Percentiles rank a stretch among this genome's conserved stretches.
These are phyloP conservation scores for Pterocarpus santalinus DNA, from an alignment of 306 rosid species.

Conservation along the genomic window DNA sequence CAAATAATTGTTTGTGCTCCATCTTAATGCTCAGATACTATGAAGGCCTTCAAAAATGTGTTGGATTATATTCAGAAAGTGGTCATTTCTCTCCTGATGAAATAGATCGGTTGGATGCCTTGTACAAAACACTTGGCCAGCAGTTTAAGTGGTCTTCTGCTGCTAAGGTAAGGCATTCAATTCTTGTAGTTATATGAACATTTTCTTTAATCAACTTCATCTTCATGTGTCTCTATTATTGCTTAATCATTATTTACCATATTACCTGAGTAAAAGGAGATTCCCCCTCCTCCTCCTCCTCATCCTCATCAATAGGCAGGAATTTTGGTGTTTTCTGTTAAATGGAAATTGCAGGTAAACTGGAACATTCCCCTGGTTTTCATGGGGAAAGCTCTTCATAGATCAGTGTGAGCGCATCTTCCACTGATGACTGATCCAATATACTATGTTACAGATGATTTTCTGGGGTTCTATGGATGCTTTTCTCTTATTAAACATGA, in stretches of 20 bases:
- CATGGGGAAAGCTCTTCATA: not conserved
- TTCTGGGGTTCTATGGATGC: not conserved
- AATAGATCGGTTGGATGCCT: constrained; percentile 70
- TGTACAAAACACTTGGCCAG: constrained; percentile 77
- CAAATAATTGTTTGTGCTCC: constrained; percentile 38
- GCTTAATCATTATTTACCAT: constrained; percentile 3
- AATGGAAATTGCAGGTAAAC: constrained; percentile 8
- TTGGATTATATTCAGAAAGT: constrained; percentile 75
- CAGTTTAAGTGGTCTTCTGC: constrained; percentile 95
- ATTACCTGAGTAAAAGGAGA: constrained; percentile 25
- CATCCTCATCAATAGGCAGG: not conserved
- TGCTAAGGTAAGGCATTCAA: constrained; percentile 70
- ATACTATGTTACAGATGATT: constrained; percentile 15
- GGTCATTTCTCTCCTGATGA: constrained; percentile 75
- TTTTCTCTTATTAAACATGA: constrained; percentile 6
- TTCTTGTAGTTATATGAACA: constrained; percentile 31
- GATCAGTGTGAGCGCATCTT: constrained; percentile 14
- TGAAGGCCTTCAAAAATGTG: constrained; percentile 94
- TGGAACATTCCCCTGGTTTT: constrained; percentile 17
- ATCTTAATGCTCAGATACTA: constrained; percentile 67
- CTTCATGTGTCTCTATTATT: constrained; percentile 19
- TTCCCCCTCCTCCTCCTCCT: not conserved
- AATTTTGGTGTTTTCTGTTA: not conserved
- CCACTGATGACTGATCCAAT: not conserved
- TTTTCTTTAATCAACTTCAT: constrained; percentile 26